Evolutionary conservation across 768 basidiomycete genomes (phyloP).

Genomic region (Flagelloscypha sp.): DNA sequence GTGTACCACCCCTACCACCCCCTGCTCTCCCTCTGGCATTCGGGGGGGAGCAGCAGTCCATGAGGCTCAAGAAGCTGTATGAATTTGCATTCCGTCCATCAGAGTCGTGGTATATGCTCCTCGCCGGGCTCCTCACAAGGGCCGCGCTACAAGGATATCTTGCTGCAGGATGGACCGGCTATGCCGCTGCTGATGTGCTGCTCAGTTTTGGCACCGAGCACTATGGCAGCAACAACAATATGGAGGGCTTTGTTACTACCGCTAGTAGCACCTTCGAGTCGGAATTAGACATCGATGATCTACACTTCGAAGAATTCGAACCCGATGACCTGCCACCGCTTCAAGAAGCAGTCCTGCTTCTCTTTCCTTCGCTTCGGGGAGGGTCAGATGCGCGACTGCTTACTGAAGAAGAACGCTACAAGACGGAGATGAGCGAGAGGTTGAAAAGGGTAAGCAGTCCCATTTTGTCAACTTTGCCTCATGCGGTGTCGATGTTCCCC

Average conservation of each 20-base stretch:
- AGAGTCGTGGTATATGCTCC: slow-evolving; percentile 73
- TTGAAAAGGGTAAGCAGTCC: slow-evolving; percentile 50
- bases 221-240: too few species aligned
- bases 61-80: slow-evolving; percentile 26
- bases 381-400: slow-evolving; percentile 26
- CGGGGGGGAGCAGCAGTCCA: not conserved
- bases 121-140: slow-evolving; percentile 71
- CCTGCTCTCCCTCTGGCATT: slow-evolving; percentile 7
- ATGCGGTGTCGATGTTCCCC: slow-evolving; percentile 4
- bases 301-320: slow-evolving; percentile 50
- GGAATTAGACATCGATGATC: slow-evolving; percentile 7
- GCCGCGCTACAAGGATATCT: slow-evolving; percentile 82
- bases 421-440: slow-evolving; percentile 65
- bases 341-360: slow-evolving; percentile 52
- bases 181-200: slow-evolving; percentile 60
- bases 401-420: slow-evolving; percentile 63
- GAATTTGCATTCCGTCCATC: slow-evolving; percentile 58
- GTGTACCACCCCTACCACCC: slow-evolving; percentile 10
- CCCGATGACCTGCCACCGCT: slow-evolving; percentile 72
- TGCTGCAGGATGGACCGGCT: slow-evolving; percentile 71
- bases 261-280: not conserved
- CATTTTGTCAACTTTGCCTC: slow-evolving; percentile 3
- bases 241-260: too few species aligned
- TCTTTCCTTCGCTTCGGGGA: slow-evolving; percentile 54
- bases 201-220: slow-evolving; percentile 63